Evolutionary conservation across 2,329 filamentous ascomycete genomes (phyloP).

Genomic region (Sporothrix humicola): DNA sequence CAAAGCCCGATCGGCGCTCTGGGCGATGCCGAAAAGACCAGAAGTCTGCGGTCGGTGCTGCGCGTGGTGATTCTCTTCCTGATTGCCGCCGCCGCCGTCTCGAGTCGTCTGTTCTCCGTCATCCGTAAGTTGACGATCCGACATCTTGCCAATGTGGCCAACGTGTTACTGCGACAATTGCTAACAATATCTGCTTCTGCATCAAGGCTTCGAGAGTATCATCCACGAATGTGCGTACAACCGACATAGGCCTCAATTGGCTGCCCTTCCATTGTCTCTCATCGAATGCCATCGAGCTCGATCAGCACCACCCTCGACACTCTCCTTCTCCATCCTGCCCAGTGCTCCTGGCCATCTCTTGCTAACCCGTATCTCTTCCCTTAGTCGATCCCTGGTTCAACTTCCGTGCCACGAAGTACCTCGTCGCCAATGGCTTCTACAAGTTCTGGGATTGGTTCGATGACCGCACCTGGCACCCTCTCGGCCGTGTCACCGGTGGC

Average conservation of each 20-base stretch:
- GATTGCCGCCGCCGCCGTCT: conserved; percentile 89
- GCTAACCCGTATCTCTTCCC: conserved; percentile 39
- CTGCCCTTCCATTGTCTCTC: conserved; percentile 15
- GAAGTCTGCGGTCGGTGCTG: conserved; percentile 82
- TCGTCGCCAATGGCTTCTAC: conserved; percentile 96
- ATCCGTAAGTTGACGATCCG: conserved; percentile 71
- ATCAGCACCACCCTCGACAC: neutral
- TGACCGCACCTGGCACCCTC: conserved; percentile 98
- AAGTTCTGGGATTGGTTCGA: conserved; percentile 99
- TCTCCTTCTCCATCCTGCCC: neutral
- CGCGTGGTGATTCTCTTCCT: conserved; percentile 87
- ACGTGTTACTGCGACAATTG: neutral
- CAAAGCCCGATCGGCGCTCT: conserved; percentile 58
- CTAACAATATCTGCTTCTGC: conserved; percentile 16
- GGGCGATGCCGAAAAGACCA: conserved; percentile 77
- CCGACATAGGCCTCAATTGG: conserved; percentile 34
- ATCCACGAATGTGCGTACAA: conserved; percentile 92
- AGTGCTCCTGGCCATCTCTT: conserved; percentile 23
- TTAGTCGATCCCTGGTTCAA: conserved; percentile 99
- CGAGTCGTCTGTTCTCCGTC: conserved; percentile 95
- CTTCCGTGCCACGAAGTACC: conserved; percentile 96
- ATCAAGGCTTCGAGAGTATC: conserved; percentile 90
- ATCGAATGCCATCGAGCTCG: neutral
- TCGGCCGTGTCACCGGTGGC: conserved; percentile 96
- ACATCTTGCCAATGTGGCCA: conserved; percentile 5